Percentiles rank a stretch among this genome's conserved stretches.
phyloP scores from a whole-genome alignment of 352 stramenopile genomes.

The Globisporangium acanthophoron region DNA sequence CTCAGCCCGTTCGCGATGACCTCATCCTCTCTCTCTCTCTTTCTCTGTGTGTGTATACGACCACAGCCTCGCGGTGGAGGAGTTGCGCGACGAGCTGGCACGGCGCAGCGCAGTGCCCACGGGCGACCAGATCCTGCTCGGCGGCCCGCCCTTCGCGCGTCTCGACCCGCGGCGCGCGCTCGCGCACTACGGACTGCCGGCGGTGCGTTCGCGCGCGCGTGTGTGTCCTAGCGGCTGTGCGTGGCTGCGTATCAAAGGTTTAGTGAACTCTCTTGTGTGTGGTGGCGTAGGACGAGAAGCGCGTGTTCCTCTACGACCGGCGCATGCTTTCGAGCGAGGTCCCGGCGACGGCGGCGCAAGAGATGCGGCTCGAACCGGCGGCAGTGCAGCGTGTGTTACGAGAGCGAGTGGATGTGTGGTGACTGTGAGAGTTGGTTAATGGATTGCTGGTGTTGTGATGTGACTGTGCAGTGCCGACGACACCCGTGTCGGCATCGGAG shows the following conservation, averaged over 20 bases:
- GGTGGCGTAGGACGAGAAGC: conserved; percentile 37
- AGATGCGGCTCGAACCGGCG: conserved; percentile 24
- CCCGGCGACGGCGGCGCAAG: conserved; percentile 33
- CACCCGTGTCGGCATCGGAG: conserved; percentile 53
- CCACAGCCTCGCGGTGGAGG: conserved; percentile 57
- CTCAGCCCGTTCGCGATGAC: conserved; percentile 2
- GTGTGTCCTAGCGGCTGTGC: neutral
- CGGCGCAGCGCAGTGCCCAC: conserved; percentile 49
- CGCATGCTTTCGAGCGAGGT: conserved; percentile 67
- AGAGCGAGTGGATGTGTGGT: neutral
- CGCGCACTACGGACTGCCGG: conserved; percentile 59
- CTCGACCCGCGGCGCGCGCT: conserved; percentile 68
- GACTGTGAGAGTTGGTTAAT: neutral
- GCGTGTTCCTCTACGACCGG: conserved; percentile 80
- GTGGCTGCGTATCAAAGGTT: too few species aligned
- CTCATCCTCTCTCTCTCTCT: neutral
- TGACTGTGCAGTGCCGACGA: conserved; percentile 37
- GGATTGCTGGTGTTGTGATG: neutral
- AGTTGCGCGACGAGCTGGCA: conserved; percentile 60
- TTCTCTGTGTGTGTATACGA: neutral
- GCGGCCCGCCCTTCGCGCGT: conserved; percentile 67
- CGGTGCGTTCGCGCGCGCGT: conserved; percentile 16
- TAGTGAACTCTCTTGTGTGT: neutral
- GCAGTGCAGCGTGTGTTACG: conserved; percentile 2
- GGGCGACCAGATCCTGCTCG: conserved; percentile 75